phyloP scores from a whole-genome alignment of 768 basidiomycete genomes.

The Serendipita sp. region DNA sequence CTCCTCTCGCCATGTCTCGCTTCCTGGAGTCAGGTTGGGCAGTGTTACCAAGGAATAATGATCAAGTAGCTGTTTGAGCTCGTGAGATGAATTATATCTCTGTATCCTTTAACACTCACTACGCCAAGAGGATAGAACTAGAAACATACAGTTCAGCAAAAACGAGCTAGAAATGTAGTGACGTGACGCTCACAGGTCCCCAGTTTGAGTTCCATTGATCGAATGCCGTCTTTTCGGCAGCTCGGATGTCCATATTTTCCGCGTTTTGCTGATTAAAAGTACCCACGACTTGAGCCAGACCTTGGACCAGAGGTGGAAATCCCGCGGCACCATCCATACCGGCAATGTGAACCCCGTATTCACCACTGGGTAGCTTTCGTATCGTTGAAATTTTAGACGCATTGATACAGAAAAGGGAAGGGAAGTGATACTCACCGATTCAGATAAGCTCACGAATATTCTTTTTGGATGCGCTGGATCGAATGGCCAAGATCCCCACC shows the following conservation, averaged over 20 bases:
- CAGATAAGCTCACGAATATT: slow-evolving; percentile 64
- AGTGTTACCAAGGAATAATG: background rate
- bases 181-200: slow-evolving; percentile 27
- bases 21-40: background rate
- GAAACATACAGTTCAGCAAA: background rate
- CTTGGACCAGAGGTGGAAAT: slow-evolving; percentile 41
- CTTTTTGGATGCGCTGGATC: slow-evolving; percentile 79
- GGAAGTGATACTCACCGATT: slow-evolving; percentile 47
- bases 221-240: background rate
- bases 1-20: background rate
- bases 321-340: slow-evolving; percentile 72
- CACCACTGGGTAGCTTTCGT: slow-evolving; percentile 49
- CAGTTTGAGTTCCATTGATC: slow-evolving; percentile 65
- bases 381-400: background rate
- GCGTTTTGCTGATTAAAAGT: background rate
- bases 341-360: slow-evolving; percentile 66
- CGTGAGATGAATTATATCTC: background rate
- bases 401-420: background rate
- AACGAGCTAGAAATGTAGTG: background rate
- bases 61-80: background rate
- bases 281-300: slow-evolving; percentile 27
- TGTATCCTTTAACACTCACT: background rate
- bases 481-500: slow-evolving; percentile 32
- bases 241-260: background rate
- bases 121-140: background rate